phyloP scores from a whole-genome alignment of 2,329 filamentous ascomycete genomes.

The Alternaria longipes region DNA sequence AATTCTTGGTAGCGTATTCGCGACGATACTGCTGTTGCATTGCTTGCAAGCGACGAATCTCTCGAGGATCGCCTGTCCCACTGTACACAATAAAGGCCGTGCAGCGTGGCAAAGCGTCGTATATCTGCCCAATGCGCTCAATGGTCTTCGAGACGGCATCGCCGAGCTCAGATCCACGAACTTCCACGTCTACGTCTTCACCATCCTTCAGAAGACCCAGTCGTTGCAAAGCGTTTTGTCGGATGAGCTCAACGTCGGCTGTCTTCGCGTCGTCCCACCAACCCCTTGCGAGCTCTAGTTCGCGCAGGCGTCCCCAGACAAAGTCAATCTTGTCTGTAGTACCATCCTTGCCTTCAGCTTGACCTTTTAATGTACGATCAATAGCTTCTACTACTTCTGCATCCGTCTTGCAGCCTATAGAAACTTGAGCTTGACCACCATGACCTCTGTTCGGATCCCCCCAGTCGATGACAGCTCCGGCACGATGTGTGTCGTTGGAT shows the following conservation, averaged over 20 bases:
- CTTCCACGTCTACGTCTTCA: constrained; percentile 31
- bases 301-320: constrained; percentile 69
- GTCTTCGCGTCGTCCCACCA: constrained; percentile 66
- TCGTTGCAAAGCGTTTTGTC: constrained; percentile 38
- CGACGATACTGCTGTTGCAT: constrained; percentile 65
- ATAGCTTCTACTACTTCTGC: constrained; percentile 66
- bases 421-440: constrained; percentile 64
- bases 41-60: constrained; percentile 64
- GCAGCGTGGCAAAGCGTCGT: constrained; percentile 65
- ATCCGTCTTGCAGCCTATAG: constrained; percentile 66
- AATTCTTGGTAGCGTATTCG: constrained; percentile 68
- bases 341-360: constrained; percentile 53
- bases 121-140: constrained; percentile 61
- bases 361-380: constrained; percentile 61
- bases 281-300: constrained; percentile 67
- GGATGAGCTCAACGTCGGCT: constrained; percentile 47
- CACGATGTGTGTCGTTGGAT: constrained; percentile 46
- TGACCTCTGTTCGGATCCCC: constrained; percentile 75
- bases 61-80: constrained; percentile 69
- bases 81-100: constrained; percentile 71
- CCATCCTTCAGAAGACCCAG: constrained; percentile 31
- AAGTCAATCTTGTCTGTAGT: constrained; percentile 67
- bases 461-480: constrained; percentile 86
- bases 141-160: constrained; percentile 61
- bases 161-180: constrained; percentile 50